Base-by-base conservation (phyloP, 495 filamentous ascomycete genomes). In the Penicillium paxilli region DNA sequence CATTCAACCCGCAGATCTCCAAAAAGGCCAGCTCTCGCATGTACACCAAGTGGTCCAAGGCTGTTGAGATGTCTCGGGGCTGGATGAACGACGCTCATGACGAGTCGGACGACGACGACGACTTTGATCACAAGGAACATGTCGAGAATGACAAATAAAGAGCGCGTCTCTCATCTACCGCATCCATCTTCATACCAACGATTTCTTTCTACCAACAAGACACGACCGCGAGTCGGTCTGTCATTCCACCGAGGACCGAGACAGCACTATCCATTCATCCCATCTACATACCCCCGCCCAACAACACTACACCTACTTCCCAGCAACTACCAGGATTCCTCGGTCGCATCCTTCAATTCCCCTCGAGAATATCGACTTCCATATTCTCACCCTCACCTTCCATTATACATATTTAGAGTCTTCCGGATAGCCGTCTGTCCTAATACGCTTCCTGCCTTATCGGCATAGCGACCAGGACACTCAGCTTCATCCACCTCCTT, bases 1-100 rank as follows among this genome's bases (percentile, higher is more conserved):
- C 85, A 26, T 97, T 97, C 72, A 65, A 73, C 48, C 91, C 92
- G 0, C 58, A 79, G 41, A 84, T 92, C 38, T 74, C 80, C 21
- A 59, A 69, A 38, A 80, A 82, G 49, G 74, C 85, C 65, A 86
- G 86, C 37, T 69, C 67, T 12, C 77, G 76, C 65, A 83, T 92
- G 85, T 95, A 92, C 60, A 80, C 76, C 49, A 84, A 84, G 60
- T 97, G 92, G 92, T 79, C 83, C 51, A 85, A 89, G 62, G 92
- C 92, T 2, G 92, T 97, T 11, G 83, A 94, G 66, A 96, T 95
- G 88, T 89, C 89, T 58, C 83, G 83, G 55, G 92, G 92, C 38
- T 96, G 92, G 92, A 73, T 88, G 54, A 47, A 60, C 23, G 53
- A 54, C 4, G 71, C 77, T 20, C 19, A 17, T 16, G 75, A 79